Percentiles rank a stretch among this genome's conserved stretches.
Evolutionary conservation across 768 basidiomycete genomes (phyloP).

Genomic region (Sistotremastrum suecicum): DNA sequence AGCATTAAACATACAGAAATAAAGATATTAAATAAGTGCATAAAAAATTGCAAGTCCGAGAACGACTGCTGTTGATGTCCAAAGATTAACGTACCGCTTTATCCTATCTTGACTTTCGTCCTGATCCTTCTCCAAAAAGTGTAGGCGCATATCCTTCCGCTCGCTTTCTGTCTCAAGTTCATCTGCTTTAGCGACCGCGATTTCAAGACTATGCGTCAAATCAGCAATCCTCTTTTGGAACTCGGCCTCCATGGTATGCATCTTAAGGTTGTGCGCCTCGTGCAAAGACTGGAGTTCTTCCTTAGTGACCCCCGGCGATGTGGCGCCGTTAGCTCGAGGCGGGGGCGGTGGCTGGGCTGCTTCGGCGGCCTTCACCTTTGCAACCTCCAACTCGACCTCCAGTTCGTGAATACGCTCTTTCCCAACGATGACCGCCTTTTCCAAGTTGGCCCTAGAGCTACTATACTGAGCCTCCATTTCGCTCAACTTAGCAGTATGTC

Average conservation of each 20-base stretch:
- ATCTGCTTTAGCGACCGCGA: conserved; percentile 29
- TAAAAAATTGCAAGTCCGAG: not conserved
- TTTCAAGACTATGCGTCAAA: conserved; percentile 43
- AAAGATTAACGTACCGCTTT: conserved; percentile 59
- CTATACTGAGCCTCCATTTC: conserved; percentile 29
- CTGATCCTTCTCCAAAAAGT: conserved; percentile 64
- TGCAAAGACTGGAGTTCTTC: conserved; percentile 69
- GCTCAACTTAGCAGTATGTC: conserved; percentile 56
- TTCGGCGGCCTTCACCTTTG: conserved; percentile 42
- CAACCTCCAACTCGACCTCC: conserved; percentile 49
- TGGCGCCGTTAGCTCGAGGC: conserved; percentile 43
- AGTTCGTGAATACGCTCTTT: conserved; percentile 62
- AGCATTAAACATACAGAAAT: too few relatives aligned
- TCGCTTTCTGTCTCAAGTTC: conserved; percentile 47
- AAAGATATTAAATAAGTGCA: not conserved
- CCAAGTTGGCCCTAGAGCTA: conserved; percentile 28
- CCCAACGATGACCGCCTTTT: conserved; percentile 40
- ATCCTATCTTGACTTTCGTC: conserved; percentile 66
- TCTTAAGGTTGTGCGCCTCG: conserved; percentile 73
- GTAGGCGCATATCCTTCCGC: conserved; percentile 70
- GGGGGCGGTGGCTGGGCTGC: conserved; percentile 31
- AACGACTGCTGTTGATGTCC: conserved; percentile 9
- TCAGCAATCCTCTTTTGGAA: conserved; percentile 44
- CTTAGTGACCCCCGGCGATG: conserved; percentile 41
- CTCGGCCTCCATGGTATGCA: conserved; percentile 57